These are phyloP conservation scores for Cordyceps farinosa DNA, from an alignment of 2,329 filamentous ascomycete genomes.

Conservation along the genomic window DNA sequence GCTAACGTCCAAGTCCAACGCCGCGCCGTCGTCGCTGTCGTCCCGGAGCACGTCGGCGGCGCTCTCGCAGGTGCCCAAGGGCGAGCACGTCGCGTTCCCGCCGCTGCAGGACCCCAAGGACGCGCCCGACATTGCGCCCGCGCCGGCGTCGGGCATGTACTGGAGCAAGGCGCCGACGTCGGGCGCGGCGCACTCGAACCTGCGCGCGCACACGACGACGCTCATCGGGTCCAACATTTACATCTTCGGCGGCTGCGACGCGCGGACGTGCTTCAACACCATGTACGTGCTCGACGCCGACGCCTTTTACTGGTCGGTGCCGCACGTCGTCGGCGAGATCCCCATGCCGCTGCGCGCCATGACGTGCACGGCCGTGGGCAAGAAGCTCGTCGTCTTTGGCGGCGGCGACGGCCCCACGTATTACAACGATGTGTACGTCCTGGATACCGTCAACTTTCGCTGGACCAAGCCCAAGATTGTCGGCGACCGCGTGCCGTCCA, in stretches of 20 bases:
- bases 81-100: conserved; percentile 50
- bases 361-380: conserved; percentile 68
- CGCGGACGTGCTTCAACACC: conserved; percentile 64
- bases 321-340: conserved; percentile 61
- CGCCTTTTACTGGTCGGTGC: conserved; percentile 65
- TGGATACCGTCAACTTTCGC: conserved; percentile 67
- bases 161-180: conserved; percentile 65
- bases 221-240: conserved; percentile 64
- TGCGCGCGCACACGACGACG: conserved; percentile 65
- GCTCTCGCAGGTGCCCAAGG: conserved; percentile 30
- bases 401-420: conserved; percentile 68
- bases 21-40: conserved; percentile 14
- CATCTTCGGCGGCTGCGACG: conserved; percentile 67
- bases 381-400: conserved; percentile 67
- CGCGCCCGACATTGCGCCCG: conserved; percentile 57
- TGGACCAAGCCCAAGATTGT: conserved; percentile 61
- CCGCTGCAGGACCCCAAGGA: conserved; percentile 54
- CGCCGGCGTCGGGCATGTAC: conserved; percentile 69
- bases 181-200: conserved; percentile 55
- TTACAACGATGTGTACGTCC: conserved; percentile 68
- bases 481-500: conserved; percentile 56
- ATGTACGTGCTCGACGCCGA: conserved; percentile 67
- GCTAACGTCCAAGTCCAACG: conserved; percentile 24
- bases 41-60: conserved; percentile 19
- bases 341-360: conserved; percentile 65